Conservation (phyloP, 2,329 filamentous ascomycete species). For the Cryphonectria parasitica region DNA sequence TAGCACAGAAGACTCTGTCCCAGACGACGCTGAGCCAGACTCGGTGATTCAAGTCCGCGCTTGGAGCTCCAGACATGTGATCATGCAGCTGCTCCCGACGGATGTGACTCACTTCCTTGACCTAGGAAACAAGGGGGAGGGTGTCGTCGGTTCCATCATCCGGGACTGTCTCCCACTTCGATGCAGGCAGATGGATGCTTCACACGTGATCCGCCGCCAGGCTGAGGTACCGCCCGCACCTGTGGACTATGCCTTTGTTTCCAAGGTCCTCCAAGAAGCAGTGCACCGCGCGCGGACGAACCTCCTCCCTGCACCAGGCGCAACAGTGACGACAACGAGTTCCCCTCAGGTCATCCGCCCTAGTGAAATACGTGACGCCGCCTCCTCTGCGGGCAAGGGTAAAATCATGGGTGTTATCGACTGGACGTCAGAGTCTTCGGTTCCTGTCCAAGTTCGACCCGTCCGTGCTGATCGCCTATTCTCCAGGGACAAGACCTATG, state of each 20-base stretch:
- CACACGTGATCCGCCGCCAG: neutral
- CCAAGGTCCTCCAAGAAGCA: neutral
- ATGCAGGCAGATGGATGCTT: neutral
- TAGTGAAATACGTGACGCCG: neutral
- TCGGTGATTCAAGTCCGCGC: neutral
- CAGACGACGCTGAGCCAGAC: neutral
- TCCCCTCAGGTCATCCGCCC: neutral
- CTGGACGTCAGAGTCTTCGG: neutral
- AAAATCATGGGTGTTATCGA: neutral
- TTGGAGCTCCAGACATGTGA: neutral
- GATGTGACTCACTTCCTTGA: neutral
- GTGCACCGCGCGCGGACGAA: neutral
- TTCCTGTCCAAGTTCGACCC: neutral
- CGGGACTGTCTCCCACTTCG: neutral
- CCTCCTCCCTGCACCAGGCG: neutral
- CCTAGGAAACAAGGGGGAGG: neutral
- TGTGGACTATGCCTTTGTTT: neutral
- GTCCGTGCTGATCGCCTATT: constrained; percentile 30
- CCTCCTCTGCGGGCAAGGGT: neutral
- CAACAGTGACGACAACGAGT: neutral
- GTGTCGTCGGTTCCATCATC: neutral
- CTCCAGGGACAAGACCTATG: constrained; percentile 37
- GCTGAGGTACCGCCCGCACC: neutral
- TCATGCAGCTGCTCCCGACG: neutral
- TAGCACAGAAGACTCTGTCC: neutral